These are phyloP conservation scores for Pseudonitzschia pungens DNA, from an alignment of 108 stramenopile species.

Conservation along the genomic window DNA sequence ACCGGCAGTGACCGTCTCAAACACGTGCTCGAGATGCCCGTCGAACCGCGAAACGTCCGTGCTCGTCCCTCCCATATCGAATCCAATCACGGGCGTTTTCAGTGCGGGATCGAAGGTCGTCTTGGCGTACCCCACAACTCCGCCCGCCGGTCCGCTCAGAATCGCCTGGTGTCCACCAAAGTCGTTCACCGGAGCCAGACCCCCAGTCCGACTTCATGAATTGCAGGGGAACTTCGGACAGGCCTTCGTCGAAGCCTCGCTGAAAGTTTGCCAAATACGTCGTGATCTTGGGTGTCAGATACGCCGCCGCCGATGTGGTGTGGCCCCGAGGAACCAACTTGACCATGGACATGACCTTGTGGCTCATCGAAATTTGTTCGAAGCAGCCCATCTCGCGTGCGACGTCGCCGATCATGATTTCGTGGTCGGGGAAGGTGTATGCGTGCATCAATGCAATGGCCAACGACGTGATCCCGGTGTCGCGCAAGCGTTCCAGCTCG, in stretches of 20 bases:
- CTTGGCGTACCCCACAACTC: conserved; percentile 98
- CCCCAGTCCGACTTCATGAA: conserved; percentile 99
- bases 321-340: conserved; percentile 91
- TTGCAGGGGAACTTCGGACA: conserved; percentile 72
- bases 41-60: conserved; percentile 94
- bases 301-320: conserved; percentile 95
- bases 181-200: conserved; percentile 87
- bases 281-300: conserved; percentile 94
- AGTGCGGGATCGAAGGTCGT: conserved; percentile 67
- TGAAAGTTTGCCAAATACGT: conserved; percentile 83
- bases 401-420: conserved; percentile 74
- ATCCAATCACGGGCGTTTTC: conserved; percentile 91
- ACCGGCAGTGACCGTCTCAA: conserved; percentile 96
- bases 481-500: conserved; percentile 63
- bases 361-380: conserved; percentile 84
- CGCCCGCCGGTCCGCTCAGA: conserved; percentile 84
- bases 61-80: conserved; percentile 98
- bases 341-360: conserved; percentile 94
- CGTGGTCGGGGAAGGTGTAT: conserved; percentile 86
- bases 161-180: conserved; percentile 98
- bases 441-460: conserved; percentile 90
- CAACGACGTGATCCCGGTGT: conserved; percentile 76
- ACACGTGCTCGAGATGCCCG: conserved; percentile 90
- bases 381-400: conserved; percentile 88
- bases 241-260: conserved; percentile 87